These are phyloP conservation scores for Dictyophora rubrovolvata DNA, from an alignment of 768 basidiomycete genomes.

Conservation along the genomic window DNA sequence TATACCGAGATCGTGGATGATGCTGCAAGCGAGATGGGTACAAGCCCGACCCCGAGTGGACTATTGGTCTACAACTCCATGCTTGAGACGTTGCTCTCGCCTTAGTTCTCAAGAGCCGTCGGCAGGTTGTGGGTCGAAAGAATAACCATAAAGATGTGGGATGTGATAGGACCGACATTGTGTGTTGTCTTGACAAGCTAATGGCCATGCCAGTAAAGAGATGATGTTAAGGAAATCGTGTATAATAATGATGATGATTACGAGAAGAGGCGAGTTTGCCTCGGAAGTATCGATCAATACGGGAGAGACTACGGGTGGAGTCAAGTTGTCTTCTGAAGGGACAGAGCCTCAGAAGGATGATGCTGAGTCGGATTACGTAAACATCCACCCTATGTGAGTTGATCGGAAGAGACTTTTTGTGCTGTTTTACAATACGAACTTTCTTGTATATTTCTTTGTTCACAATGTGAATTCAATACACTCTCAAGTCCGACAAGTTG, in stretches of 20 bases:
- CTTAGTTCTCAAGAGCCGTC: neutral
- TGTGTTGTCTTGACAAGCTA: no score
- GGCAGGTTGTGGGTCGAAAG: neutral
- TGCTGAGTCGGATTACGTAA: no score
- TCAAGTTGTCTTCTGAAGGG: no score
- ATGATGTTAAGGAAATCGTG: neutral
- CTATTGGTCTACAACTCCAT: neutral
- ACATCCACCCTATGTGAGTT: no score
- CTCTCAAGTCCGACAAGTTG: no score
- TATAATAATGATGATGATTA: neutral
- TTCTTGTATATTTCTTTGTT: no score
- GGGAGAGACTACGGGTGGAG: neutral
- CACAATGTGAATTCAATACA: no score
- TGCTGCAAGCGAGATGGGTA: neutral
- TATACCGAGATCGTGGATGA: neutral
- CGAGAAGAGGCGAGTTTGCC: neutral
- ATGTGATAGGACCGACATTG: no score
- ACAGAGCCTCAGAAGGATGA: no score
- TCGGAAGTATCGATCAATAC: neutral
- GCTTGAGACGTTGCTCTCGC: neutral
- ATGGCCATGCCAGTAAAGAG: no score
- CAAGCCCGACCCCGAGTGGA: neutral
- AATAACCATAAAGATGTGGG: neutral
- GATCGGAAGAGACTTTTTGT: no score
- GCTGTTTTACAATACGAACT: no score